Evolutionary conservation across 2,329 filamentous ascomycete species (phyloP), one percentile per base, ranked within the genome.

Genomic region (Laburnicola sp.): DNA sequence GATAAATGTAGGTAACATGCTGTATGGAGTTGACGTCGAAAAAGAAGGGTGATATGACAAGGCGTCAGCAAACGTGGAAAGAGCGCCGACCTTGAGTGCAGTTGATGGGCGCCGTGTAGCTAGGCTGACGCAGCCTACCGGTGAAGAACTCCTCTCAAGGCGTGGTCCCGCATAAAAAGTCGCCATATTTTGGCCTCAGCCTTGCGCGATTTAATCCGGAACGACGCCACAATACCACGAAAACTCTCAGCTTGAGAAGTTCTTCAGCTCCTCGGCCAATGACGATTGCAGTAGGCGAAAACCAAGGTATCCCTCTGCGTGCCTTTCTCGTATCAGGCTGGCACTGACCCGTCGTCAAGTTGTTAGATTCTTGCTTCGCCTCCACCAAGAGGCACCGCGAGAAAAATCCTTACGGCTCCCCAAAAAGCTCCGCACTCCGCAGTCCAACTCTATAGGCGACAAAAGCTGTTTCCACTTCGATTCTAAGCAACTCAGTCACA

Each of bases 401-500:
- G 8, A 11, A 28, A 41, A n/a, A 16, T 26, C 23, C 16, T 41
- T 25, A 28, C 32, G 42, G 42, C 42, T 45, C 42, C 42, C 42
- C 42, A 22, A 45, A 45, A 45, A 9, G 4, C 30, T 9, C 25
- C 42, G 30, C 28, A n/a, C 3, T 16, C 30, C 41, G 26, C 30
- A 28, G 3, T 25, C 30, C 28, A 16, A 16, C 16, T 16, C 16
- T 16, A 8, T 1, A 10, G 9, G 30, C 16, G 11, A 26, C 16
- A 16, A 16, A 16, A 16, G 16, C 16, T 16, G 16, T 16, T 16
- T 16, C 16, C 16, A 16, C 16, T 16, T 16, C 16, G 16, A 16
- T 16, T 16, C 16, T 16, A 16, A 16, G 16, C 16, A 16, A 26
- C 16, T 16, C 35, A 21, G 22, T 30, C 6, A 26, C n/a, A 26